These are phyloP conservation scores for Paramarasmius palmivorus DNA, from an alignment of 1,284 basidiomycete genomes.

Conservation along the genomic window DNA sequence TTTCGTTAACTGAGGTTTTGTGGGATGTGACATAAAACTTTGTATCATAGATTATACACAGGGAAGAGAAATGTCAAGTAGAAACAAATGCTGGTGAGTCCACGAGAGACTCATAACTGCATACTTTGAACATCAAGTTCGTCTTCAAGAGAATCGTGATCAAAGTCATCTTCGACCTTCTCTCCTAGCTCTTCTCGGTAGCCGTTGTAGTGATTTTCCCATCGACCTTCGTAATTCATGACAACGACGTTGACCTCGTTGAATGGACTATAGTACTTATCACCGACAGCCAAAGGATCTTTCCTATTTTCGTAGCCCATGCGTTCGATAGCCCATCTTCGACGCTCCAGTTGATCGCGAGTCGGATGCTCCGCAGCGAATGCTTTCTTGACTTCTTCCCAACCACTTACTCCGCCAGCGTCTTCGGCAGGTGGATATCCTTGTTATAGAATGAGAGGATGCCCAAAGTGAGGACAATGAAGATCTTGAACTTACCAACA, in stretches of 20 bases:
- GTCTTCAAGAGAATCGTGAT: no score
- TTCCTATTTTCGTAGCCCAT: constrained; percentile 7
- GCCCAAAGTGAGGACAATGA: no score
- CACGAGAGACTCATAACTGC: no score
- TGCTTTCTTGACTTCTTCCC: constrained; percentile 19
- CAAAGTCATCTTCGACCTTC: neutral
- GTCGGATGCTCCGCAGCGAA: constrained; percentile 15
- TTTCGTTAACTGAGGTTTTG: constrained; percentile 22
- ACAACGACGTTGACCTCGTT: constrained; percentile 12
- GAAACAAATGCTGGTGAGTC: no score
- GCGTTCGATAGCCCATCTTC: constrained; percentile 7
- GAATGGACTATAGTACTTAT: constrained; percentile 12
- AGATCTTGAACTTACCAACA: constrained; percentile 2
- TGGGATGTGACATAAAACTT: neutral
- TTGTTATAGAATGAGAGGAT: neutral
- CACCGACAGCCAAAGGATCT: constrained; percentile 11
- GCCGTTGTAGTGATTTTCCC: constrained; percentile 11
- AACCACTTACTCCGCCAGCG: constrained; percentile 17
- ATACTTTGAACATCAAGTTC: no score
- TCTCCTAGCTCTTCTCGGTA: constrained; percentile 4
- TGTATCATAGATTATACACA: no score
- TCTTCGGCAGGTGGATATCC: constrained; percentile 18
- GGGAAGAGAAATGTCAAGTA: no score
- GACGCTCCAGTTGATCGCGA: neutral
- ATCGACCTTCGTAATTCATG: constrained; percentile 14